These are phyloP conservation scores for Phialophora chinensis DNA, from an alignment of 2,329 filamentous ascomycete genomes.

Conservation along the genomic window DNA sequence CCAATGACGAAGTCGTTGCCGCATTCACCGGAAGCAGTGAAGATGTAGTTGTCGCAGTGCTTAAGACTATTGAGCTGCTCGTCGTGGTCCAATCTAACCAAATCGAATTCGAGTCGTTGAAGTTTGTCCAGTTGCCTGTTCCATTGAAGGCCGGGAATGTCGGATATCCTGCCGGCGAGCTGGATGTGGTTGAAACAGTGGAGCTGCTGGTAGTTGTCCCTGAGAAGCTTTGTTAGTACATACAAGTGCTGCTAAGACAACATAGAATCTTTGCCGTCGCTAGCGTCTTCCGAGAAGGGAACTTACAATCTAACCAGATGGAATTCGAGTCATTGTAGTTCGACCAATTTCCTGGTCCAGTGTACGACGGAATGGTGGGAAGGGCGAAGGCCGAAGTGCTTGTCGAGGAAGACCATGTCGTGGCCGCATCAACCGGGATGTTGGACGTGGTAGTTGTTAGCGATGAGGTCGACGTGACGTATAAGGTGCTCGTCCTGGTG, in stretches of 20 bases:
- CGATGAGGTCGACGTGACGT: conserved; percentile 1
- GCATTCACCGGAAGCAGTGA: not conserved
- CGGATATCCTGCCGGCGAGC: not conserved
- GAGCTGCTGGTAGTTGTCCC: not conserved
- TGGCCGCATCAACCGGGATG: not conserved
- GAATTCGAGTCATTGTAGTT: conserved; percentile 1
- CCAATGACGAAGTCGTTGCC: conserved; percentile 2
- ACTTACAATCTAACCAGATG: not conserved
- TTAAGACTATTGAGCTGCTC: not conserved
- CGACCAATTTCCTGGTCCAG: not conserved
- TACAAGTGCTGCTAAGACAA: not conserved
- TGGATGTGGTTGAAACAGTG: not conserved
- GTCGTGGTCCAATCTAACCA: conserved; percentile 11
- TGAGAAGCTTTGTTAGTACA: not conserved
- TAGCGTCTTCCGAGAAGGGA: not conserved
- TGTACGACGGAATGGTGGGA: not conserved
- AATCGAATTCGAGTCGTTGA: not conserved
- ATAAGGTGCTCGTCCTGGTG: conserved; percentile 2
- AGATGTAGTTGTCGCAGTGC: not conserved
- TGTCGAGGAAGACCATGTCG: not conserved
- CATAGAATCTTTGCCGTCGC: not conserved
- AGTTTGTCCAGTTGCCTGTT: conserved; percentile 7
- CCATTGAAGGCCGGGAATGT: conserved; percentile 9
- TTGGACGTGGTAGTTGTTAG: not conserved
- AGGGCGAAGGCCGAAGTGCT: not conserved